phyloP scores from a whole-genome alignment of 768 basidiomycete genomes.

The Kwoniella heveanensis region DNA sequence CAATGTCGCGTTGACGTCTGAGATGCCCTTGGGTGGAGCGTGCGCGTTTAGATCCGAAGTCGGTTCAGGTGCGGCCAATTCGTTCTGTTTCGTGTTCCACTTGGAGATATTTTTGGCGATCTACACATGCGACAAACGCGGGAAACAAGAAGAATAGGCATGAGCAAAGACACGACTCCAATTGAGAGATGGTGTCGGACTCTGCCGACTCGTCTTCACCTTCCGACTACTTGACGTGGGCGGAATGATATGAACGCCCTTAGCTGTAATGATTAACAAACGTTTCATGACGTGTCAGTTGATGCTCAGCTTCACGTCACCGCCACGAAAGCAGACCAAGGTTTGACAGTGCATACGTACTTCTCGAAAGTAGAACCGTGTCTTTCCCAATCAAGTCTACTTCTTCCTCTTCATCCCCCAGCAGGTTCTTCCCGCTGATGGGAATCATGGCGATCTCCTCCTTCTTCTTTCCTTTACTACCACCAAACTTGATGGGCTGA shows the following conservation, averaged over 20 bases:
- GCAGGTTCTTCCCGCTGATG: conserved; percentile 30
- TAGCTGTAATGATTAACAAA: conserved; percentile 36
- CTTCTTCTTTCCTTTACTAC: conserved; percentile 29
- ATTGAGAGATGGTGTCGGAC: conserved; percentile 8
- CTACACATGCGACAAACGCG: conserved; percentile 57
- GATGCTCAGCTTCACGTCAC: too few species aligned
- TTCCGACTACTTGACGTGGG: conserved; percentile 65
- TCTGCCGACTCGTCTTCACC: conserved; percentile 39
- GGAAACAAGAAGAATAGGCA: conserved; percentile 7
- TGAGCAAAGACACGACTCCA: conserved; percentile 13
- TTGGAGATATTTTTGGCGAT: conserved; percentile 88
- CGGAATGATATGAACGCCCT: conserved; percentile 70
- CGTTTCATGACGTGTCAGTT: conserved; percentile 14
- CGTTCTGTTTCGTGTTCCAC: conserved; percentile 95
- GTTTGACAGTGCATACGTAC: conserved; percentile 28
- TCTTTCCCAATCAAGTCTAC: conserved; percentile 41
- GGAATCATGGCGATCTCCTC: conserved; percentile 30
- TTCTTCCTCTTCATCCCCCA: conserved; percentile 48
- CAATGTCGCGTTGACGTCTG: conserved; percentile 41
- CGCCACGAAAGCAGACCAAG: not conserved
- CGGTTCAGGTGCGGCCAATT: conserved; percentile 59
- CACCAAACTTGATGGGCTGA: conserved; percentile 42
- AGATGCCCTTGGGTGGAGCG: conserved; percentile 36
- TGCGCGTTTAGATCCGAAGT: not conserved
- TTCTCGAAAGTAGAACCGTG: conserved; percentile 44